These are phyloP conservation scores for Mycena haematopus DNA, from an alignment of 768 basidiomycete genomes.

Conservation along the genomic window DNA sequence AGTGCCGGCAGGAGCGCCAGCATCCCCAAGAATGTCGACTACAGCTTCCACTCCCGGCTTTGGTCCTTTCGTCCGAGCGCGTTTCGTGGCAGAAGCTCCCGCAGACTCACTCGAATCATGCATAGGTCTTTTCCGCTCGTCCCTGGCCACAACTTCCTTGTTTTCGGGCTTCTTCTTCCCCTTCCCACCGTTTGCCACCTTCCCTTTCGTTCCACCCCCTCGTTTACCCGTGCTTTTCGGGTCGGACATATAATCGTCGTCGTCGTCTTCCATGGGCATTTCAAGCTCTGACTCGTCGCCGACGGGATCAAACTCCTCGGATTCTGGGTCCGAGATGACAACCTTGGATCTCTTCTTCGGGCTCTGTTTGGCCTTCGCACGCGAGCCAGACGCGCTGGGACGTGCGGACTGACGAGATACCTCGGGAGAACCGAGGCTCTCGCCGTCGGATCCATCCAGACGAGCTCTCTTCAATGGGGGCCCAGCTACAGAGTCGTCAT, in stretches of 20 bases:
- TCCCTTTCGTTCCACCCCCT: constrained; percentile 34
- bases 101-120: constrained; percentile 22
- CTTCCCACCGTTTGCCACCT: constrained; percentile 35
- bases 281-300: constrained; percentile 30
- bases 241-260: constrained; percentile 33
- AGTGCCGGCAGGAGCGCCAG: constrained; percentile 30
- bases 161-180: constrained; percentile 43
- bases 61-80: constrained; percentile 40
- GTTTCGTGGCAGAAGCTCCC: constrained; percentile 38
- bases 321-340: constrained; percentile 35
- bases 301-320: constrained; percentile 29
- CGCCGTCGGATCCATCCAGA: constrained; percentile 21
- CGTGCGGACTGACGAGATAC: constrained; percentile 9
- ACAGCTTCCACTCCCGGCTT: constrained; percentile 39
- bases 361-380: constrained; percentile 11
- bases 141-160: constrained; percentile 46
- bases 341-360: constrained; percentile 19
- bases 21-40: constrained; percentile 44
- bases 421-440: background rate
- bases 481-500: constrained; percentile 35
- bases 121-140: constrained; percentile 44
- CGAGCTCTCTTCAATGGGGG: constrained; percentile 24
- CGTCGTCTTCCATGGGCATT: constrained; percentile 31
- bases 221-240: constrained; percentile 31
- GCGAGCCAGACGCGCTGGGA: constrained; percentile 9